Evolutionary conservation across 441 rosid genomes (phyloP), one percentile per base, ranked within the genome.

Genomic region (Erysimum cheiri): DNA sequence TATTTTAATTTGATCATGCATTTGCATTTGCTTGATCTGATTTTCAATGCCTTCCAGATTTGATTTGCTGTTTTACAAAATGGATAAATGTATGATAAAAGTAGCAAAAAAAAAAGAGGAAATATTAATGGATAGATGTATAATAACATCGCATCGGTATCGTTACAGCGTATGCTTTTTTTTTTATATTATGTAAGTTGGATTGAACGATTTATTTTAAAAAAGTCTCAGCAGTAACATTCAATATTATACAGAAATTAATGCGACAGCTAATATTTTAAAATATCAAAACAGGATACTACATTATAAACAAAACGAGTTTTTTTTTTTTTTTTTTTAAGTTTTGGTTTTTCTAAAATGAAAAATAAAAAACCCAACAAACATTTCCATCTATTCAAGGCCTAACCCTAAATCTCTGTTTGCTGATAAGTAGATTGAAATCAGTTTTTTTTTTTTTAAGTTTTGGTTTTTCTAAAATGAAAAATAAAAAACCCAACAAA

Each of bases 41-140:
- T 55, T 55, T 32, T 1, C 29, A 17, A 35, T 39, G 64, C 29
- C 52, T 13, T 28, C 35, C 29, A 56, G 36, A 66, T 67, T 33
- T 73, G 49, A 66, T 73, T 50, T 49, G 67, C 55, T 65, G 67
- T 40, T 64, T 48, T 58, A 32, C 48, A 59, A 49, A 32, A 32
- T 58, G 44, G 71, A 65, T 56, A 44, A n/a, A 50, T 64, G 19
- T 28, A 32, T 0, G 15, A 39, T 39, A 22, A 33, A 28, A 10
- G 5, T 52, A 28, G 33, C 26, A 19, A 35, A 39, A 4, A 39
- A n/a, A n/a, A n/a, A n/a, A n/a, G 0, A 10, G 14, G 8, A 2
- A 57, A 39, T 0, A 22, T 22, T 22, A 3, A 3, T 7, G 63
- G n/a, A n/a, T n/a, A n/a, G 44, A 24, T 43, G 35, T 28, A 15